Evolutionary conservation across 2,329 filamentous ascomycete species (phyloP).

Genomic region (Paecilomyces sp.): DNA sequence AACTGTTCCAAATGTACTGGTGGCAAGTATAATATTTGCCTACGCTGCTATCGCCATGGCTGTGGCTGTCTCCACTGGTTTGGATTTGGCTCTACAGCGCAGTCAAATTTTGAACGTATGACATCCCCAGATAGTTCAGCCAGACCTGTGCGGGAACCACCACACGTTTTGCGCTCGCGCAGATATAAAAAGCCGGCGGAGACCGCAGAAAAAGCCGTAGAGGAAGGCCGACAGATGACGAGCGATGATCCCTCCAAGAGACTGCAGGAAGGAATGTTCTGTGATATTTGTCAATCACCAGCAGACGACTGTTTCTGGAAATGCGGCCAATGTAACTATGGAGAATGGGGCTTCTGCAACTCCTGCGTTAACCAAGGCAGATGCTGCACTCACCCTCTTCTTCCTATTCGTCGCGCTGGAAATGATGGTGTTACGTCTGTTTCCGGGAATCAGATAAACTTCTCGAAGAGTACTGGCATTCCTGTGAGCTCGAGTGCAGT

Average conservation of each 20-base stretch:
- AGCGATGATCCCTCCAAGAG: conserved; percentile 61
- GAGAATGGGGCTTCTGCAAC: conserved; percentile 93
- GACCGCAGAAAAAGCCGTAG: conserved; percentile 16
- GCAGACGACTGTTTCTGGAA: conserved; percentile 86
- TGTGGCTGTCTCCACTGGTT: conserved; percentile 81
- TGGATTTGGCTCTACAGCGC: conserved; percentile 72
- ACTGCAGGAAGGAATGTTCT: conserved; percentile 76
- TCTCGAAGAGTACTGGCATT: conserved; percentile 8
- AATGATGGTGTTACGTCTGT: background rate
- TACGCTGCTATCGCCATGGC: conserved; percentile 68
- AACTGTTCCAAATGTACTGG: conserved; percentile 65
- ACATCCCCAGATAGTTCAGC: conserved; percentile 35
- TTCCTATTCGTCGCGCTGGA: conserved; percentile 63
- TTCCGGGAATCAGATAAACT: conserved; percentile 11
- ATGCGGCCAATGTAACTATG: conserved; percentile 79
- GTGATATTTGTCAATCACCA: conserved; percentile 64
- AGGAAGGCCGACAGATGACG: conserved; percentile 46
- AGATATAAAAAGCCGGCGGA: conserved; percentile 26
- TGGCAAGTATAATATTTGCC: conserved; percentile 72
- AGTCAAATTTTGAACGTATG: conserved; percentile 55
- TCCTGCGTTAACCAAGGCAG: conserved; percentile 74
- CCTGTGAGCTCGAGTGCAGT: conserved; percentile 9
- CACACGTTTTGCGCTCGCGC: conserved; percentile 44
- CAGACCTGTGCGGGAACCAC: conserved; percentile 32
- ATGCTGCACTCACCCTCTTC: conserved; percentile 72